Conservation (phyloP, 345 rosid genomes). For the Punica granatum region DNA sequence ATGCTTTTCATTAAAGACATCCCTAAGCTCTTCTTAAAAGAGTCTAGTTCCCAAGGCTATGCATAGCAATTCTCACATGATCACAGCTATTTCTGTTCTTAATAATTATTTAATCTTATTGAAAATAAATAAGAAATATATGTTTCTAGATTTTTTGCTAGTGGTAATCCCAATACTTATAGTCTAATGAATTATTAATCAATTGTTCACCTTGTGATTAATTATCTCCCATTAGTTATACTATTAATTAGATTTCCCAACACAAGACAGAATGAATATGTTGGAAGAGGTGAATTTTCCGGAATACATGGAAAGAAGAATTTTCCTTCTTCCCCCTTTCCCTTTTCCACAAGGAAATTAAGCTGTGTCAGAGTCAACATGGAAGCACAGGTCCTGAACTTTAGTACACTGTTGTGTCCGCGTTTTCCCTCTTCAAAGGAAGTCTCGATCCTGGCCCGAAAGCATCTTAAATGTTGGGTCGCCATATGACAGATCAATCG, state of each 20-base stretch:
- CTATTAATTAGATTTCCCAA: too few species aligned
- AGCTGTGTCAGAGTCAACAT: not conserved
- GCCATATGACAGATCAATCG: too few species aligned
- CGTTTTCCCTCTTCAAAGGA: not conserved
- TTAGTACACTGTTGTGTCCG: not conserved
- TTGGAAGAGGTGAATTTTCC: not conserved
- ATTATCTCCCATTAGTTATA: too few species aligned
- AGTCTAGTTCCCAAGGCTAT: too few species aligned
- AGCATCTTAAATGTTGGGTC: too few species aligned
- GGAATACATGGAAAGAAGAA: not conserved
- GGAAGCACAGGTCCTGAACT: not conserved
- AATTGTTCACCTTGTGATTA: not conserved
- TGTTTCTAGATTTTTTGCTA: not conserved
- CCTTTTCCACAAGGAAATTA: not conserved
- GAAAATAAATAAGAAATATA: not conserved
- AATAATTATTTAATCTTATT: too few species aligned
- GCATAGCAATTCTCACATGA: too few species aligned
- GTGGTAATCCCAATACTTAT: conserved; percentile 13
- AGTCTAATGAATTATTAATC: too few species aligned
- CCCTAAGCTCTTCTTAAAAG: too few species aligned
- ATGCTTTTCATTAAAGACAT: conserved; percentile 17
- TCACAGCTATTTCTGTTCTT: conserved; percentile 4
- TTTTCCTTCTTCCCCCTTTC: not conserved
- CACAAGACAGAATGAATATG: too few species aligned
- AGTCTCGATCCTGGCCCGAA: too few species aligned